Percentiles rank a stretch among this genome's conserved stretches.
These are phyloP conservation scores for Pyrenophora teres DNA, from an alignment of 2,329 filamentous ascomycete genomes.

Conservation along the genomic window DNA sequence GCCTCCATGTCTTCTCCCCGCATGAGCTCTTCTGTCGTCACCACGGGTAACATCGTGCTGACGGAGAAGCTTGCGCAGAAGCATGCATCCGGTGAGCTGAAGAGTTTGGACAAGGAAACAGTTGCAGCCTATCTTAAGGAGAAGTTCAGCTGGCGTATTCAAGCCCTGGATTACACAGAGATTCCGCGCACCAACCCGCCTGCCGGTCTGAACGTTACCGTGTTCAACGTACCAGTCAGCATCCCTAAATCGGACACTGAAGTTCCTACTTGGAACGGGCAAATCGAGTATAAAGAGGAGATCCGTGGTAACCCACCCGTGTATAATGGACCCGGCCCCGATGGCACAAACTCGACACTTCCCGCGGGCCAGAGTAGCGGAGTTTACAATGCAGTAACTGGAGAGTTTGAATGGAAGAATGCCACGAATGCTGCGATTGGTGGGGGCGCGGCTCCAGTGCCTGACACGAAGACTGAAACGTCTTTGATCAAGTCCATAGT, in stretches of 20 bases:
- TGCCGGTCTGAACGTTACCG: slow-evolving; percentile 37
- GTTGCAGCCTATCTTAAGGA: slow-evolving; percentile 34
- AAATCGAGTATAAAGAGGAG: slow-evolving; percentile 28
- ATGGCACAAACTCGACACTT: slow-evolving; percentile 21
- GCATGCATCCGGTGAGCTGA: slow-evolving; percentile 30
- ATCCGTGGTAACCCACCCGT: slow-evolving; percentile 35
- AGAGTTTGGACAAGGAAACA: slow-evolving; percentile 24
- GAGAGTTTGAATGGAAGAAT: slow-evolving; percentile 24
- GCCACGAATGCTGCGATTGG: slow-evolving; percentile 7
- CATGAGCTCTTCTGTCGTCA: slow-evolving; percentile 43
- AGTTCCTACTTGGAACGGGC: slow-evolving; percentile 32
- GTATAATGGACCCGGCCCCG: slow-evolving; percentile 23
- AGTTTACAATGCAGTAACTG: slow-evolving; percentile 14
- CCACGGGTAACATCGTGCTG: slow-evolving; percentile 50
- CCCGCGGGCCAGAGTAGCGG: slow-evolving; percentile 16
- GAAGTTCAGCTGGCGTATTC: slow-evolving; percentile 41
- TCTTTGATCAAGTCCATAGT: slow-evolving; percentile 6
- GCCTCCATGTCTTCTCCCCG: slow-evolving; percentile 45
- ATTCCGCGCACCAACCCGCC: slow-evolving; percentile 35
- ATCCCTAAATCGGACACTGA: slow-evolving; percentile 32
- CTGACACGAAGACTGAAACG: background rate
- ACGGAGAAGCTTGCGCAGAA: slow-evolving; percentile 43
- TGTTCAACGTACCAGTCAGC: slow-evolving; percentile 31
- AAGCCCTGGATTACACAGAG: slow-evolving; percentile 35
- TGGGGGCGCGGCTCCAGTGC: background rate